Conservation (phyloP, 1,284 basidiomycete species). For the Mrakiaceae sp. region DNA sequence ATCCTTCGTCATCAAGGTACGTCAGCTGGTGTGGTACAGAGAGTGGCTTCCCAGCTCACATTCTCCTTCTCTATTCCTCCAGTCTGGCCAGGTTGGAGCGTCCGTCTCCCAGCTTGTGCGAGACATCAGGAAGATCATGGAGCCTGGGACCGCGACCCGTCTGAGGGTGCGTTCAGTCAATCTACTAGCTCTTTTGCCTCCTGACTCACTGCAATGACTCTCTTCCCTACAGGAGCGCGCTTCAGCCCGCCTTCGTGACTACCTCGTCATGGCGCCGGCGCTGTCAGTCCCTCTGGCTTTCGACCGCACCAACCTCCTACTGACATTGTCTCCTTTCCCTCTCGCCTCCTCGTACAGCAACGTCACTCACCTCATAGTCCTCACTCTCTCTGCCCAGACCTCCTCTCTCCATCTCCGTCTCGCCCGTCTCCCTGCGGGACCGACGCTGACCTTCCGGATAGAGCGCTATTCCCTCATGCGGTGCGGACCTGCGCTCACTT, state of each 20-base stretch:
- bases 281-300: slow-evolving; percentile 35
- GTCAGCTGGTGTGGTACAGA: neutral
- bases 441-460: slow-evolving; percentile 85
- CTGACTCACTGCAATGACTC: neutral
- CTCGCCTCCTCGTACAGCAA: slow-evolving; percentile 29
- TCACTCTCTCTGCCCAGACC: slow-evolving; percentile 73
- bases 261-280: slow-evolving; percentile 80
- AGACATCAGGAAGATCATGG: slow-evolving; percentile 91
- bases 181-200: neutral
- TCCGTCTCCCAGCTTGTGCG: slow-evolving; percentile 80
- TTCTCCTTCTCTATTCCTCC: neutral
- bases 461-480: slow-evolving; percentile 85
- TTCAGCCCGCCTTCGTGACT: slow-evolving; percentile 89
- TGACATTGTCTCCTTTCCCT: neutral
- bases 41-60: slow-evolving; percentile 8
- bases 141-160: slow-evolving; percentile 90
- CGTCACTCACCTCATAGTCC: slow-evolving; percentile 87
- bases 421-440: slow-evolving; percentile 78
- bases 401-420: slow-evolving; percentile 72
- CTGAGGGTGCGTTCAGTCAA: slow-evolving; percentile 50
- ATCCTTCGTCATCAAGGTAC: slow-evolving; percentile 66
- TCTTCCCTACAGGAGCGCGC: slow-evolving; percentile 60
- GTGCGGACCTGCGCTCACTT: slow-evolving; percentile 22
- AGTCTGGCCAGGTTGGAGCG: slow-evolving; percentile 76
- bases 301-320: neutral